Evolutionary conservation across 1,284 basidiomycete species (phyloP).

Genomic region (Stereum hirsutum): DNA sequence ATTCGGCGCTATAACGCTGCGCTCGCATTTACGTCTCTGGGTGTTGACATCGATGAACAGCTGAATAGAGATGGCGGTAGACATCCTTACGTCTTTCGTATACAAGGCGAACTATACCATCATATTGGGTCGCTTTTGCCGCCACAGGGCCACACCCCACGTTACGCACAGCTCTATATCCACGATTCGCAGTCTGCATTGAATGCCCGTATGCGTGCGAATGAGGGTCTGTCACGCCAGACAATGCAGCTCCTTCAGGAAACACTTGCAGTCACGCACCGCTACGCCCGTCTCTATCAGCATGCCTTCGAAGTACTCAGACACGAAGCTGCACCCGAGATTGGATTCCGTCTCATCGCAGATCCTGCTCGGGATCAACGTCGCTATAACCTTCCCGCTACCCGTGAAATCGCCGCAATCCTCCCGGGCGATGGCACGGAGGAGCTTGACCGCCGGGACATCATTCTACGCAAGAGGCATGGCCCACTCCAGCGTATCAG

Average conservation of each 20-base stretch:
- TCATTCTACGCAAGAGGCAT: conserved; percentile 7
- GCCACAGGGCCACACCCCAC: not conserved
- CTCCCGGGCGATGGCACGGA: conserved; percentile 13
- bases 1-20: conserved; percentile 23
- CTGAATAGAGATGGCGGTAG: not conserved
- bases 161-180: conserved; percentile 19
- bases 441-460: conserved; percentile 8
- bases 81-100: conserved; percentile 18
- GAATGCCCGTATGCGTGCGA: conserved; percentile 5
- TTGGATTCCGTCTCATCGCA: conserved; percentile 6
- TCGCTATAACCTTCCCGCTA: conserved; percentile 18
- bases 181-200: conserved; percentile 14
- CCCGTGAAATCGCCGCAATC: conserved; percentile 19
- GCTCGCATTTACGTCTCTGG: conserved; percentile 21
- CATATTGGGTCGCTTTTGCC: conserved; percentile 13
- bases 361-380: conserved; percentile 10
- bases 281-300: conserved; percentile 11
- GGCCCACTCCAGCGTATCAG: conserved; percentile 21
- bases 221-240: conserved; percentile 8
- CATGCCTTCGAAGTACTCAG: conserved; percentile 13
- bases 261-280: conserved; percentile 10
- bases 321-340: conserved; percentile 3
- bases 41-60: conserved; percentile 8
- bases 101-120: conserved; percentile 16
- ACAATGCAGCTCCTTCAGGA: conserved; percentile 13